Evolutionary conservation across 495 filamentous ascomycete species (phyloP).

Genomic region (Aspergillus diversus): DNA sequence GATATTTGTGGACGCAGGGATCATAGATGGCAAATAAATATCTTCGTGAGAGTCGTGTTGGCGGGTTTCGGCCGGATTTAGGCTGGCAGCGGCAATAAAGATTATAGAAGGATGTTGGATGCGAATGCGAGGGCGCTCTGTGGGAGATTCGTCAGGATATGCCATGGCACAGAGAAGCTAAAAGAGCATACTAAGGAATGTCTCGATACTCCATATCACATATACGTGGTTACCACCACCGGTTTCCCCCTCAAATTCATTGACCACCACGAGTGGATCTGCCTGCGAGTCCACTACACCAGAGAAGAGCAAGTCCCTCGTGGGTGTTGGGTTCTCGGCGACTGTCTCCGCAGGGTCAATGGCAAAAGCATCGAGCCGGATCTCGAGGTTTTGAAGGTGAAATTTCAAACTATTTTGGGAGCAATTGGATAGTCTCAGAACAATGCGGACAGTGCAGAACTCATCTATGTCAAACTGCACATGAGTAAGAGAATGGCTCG

Average conservation of each 20-base stretch:
- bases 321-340: constrained; percentile 49
- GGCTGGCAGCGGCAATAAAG: constrained; percentile 72
- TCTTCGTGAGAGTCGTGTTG: constrained; percentile 55
- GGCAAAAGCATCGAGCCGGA: constrained; percentile 74
- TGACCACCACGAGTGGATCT: constrained; percentile 64
- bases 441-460: constrained; percentile 69
- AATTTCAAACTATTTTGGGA: constrained; percentile 61
- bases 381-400: constrained; percentile 63
- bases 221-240: constrained; percentile 63
- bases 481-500: constrained; percentile 62
- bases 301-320: constrained; percentile 68
- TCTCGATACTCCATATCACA: constrained; percentile 78
- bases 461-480: constrained; percentile 69
- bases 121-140: constrained; percentile 72
- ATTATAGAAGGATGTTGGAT: constrained; percentile 77
- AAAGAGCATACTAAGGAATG: constrained; percentile 64
- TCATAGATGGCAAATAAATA: constrained; percentile 75
- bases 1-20: constrained; percentile 79
- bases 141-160: constrained; percentile 25
- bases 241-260: constrained; percentile 56
- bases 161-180: not conserved
- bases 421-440: constrained; percentile 68
- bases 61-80: constrained; percentile 60
- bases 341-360: constrained; percentile 58
- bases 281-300: constrained; percentile 61